Percentiles rank a stretch among this genome's conserved stretches.
These are phyloP conservation scores for Eugenia klotzschiana DNA, from an alignment of 441 rosid species.

Conservation along the genomic window DNA sequence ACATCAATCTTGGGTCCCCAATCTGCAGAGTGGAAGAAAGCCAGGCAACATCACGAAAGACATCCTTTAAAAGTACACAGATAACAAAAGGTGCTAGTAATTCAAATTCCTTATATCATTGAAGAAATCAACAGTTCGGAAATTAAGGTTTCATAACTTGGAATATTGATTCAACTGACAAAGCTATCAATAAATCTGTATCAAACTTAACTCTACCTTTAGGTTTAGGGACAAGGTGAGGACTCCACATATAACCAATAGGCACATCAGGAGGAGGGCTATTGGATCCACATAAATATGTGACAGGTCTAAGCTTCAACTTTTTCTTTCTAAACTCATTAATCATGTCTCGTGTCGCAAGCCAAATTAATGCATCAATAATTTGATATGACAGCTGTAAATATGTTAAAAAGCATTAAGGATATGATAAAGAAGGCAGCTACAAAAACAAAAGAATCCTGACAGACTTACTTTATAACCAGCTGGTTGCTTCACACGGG, in stretches of 20 bases:
- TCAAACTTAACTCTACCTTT: constrained; percentile 14
- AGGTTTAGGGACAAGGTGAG: constrained; percentile 36
- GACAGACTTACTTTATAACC: constrained; percentile 21
- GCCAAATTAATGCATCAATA: constrained; percentile 32
- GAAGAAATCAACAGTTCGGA: not conserved
- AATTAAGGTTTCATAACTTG: not conserved
- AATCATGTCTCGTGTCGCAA: constrained; percentile 34
- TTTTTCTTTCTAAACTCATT: constrained; percentile 29
- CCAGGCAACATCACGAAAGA: not conserved
- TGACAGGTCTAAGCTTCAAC: constrained; percentile 25
- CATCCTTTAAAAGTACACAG: not conserved
- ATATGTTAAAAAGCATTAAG: not conserved
- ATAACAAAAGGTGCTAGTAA: not conserved
- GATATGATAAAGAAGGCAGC: not conserved
- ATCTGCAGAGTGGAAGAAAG: constrained; percentile 14
- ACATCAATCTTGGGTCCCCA: constrained; percentile 46
- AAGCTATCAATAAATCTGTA: not conserved
- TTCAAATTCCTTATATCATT: not conserved
- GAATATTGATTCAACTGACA: not conserved
- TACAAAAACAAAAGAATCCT: not conserved
- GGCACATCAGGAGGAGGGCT: constrained; percentile 25
- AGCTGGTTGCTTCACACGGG: constrained; percentile 25
- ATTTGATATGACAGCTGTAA: constrained; percentile 35
- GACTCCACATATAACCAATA: constrained; percentile 35
- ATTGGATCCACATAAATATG: constrained; percentile 24